These are phyloP conservation scores for Hypomontagnella submonticulosa DNA, from an alignment of 495 filamentous ascomycete species.

Conservation along the genomic window DNA sequence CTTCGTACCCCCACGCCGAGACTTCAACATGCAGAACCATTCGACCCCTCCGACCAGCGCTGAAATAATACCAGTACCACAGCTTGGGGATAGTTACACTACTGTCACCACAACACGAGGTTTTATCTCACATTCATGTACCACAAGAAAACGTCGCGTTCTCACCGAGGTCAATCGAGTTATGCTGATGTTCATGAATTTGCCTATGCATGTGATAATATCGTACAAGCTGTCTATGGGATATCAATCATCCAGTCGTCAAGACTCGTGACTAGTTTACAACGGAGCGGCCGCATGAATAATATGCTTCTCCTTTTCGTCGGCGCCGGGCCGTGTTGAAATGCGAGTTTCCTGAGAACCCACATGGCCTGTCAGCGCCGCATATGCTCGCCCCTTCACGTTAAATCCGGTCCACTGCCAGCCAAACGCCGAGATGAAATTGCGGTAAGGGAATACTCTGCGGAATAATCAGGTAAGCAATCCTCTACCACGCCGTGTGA, in stretches of 20 bases:
- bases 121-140: too few species aligned
- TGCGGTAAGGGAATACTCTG: neutral
- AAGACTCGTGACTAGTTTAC: slow-evolving; percentile 6
- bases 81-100: too few species aligned
- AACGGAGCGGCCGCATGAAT: neutral
- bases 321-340: neutral
- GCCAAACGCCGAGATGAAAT: slow-evolving; percentile 24
- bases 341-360: neutral
- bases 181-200: too few species aligned
- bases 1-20: too few species aligned
- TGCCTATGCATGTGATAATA: too few species aligned
- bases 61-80: too few species aligned
- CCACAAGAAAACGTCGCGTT: too few species aligned
- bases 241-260: slow-evolving; percentile 23
- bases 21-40: too few species aligned
- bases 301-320: neutral
- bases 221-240: slow-evolving; percentile 23
- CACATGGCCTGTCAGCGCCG: neutral
- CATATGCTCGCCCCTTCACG: neutral
- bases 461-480: neutral
- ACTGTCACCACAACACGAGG: too few species aligned
- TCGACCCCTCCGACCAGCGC: too few species aligned
- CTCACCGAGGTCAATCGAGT: too few species aligned
- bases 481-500: slow-evolving; percentile 59
- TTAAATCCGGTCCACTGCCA: slow-evolving; percentile 11